These are phyloP conservation scores for Alternaria hordeiaustralica DNA, from an alignment of 2,329 filamentous ascomycete species.

Conservation along the genomic window DNA sequence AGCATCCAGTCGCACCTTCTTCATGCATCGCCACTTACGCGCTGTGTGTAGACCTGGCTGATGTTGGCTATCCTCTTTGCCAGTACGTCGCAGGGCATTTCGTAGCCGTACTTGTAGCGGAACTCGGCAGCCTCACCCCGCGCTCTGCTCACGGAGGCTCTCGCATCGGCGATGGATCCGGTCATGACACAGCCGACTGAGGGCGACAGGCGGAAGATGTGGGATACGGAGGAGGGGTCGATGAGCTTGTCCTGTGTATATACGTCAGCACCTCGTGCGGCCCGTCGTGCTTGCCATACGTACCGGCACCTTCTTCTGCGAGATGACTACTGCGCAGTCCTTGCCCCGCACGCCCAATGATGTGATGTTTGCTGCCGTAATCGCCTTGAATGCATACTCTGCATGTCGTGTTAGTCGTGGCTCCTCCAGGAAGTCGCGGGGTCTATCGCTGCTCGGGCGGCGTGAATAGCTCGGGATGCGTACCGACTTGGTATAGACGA, in stretches of 20 bases:
- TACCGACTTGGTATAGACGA: constrained; percentile 99
- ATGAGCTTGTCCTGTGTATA: constrained; percentile 89
- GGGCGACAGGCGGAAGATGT: constrained; percentile 96
- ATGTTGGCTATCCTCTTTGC: constrained; percentile 98
- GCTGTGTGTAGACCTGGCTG: constrained; percentile 98
- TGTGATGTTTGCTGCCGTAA: constrained; percentile 99
- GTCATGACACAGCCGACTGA: constrained; percentile 99
- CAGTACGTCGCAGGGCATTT: constrained; percentile 98
- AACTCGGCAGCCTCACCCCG: constrained; percentile 97
- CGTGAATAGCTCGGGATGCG: constrained; percentile 45
- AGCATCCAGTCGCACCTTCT: constrained; percentile 25
- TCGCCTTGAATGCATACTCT: constrained; percentile 99
- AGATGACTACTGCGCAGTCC: constrained; percentile 94
- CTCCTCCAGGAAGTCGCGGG: background rate
- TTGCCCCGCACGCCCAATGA: constrained; percentile 95
- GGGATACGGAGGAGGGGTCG: constrained; percentile 93
- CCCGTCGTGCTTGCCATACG: constrained; percentile 48
- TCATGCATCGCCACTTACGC: constrained; percentile 63
- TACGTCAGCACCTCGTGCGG: constrained; percentile 15
- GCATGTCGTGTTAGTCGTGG: constrained; percentile 19
- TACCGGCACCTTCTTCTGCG: constrained; percentile 99
- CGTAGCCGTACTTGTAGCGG: constrained; percentile 97
- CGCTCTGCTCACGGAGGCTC: constrained; percentile 89
- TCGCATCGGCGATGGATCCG: constrained; percentile 95
- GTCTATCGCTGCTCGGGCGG: background rate